Evolutionary conservation across 768 basidiomycete species (phyloP).

Genomic region (Pholiota conissans): DNA sequence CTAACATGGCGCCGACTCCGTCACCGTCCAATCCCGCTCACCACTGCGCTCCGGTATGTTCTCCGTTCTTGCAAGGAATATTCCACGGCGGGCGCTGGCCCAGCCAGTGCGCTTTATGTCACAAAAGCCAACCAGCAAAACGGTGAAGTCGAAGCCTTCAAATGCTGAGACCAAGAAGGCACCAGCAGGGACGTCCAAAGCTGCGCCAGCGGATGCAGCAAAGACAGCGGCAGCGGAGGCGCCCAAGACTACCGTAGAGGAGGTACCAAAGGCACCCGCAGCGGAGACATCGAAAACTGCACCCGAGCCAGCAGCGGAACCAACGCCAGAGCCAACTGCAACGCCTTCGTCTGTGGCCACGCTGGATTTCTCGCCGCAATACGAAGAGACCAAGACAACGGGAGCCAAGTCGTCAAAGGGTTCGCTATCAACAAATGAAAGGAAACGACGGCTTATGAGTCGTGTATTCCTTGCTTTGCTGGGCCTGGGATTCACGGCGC

Average conservation of each 20-base stretch:
- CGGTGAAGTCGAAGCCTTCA: conserved; percentile 10
- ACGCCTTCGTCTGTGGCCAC: conserved; percentile 38
- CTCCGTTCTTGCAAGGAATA: conserved; percentile 32
- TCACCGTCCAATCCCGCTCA: neutral
- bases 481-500: conserved; percentile 54
- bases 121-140: conserved; percentile 24
- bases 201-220: conserved; percentile 18
- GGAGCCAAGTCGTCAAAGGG: conserved; percentile 81
- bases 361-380: conserved; percentile 63
- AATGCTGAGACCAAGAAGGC: conserved; percentile 9
- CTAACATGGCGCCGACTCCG: neutral
- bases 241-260: too few species aligned
- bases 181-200: too few species aligned
- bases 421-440: conserved; percentile 77
- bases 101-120: conserved; percentile 37
- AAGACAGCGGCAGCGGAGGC: conserved; percentile 21
- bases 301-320: neutral
- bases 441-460: conserved; percentile 56
- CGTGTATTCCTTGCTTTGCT: conserved; percentile 55
- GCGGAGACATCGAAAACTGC: conserved; percentile 5
- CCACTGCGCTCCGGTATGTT: conserved; percentile 22
- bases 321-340: neutral
- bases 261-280: conserved; percentile 12
- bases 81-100: conserved; percentile 31
- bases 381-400: conserved; percentile 50